phyloP scores from a whole-genome alignment of 441 rosid species.

The Caryocar brasiliense region DNA sequence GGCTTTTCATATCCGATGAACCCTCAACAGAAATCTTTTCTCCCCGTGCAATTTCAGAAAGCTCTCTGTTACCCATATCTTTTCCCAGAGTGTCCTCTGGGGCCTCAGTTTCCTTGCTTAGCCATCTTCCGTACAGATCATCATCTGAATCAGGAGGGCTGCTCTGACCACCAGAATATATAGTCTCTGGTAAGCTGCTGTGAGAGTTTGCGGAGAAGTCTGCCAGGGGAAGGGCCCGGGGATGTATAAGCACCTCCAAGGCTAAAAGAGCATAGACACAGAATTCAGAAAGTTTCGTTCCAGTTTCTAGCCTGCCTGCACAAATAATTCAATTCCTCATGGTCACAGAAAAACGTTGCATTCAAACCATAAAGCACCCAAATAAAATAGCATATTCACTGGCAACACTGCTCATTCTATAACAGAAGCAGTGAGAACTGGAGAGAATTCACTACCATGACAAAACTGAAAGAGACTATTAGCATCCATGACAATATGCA shows the following conservation, averaged over 20 bases:
- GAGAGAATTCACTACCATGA: too few species aligned
- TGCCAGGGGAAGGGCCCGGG: conserved; percentile 54
- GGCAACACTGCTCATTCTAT: too few species aligned
- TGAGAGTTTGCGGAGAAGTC: conserved; percentile 25
- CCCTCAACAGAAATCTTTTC: too few species aligned
- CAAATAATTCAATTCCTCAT: not conserved
- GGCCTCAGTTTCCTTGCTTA: conserved; percentile 17
- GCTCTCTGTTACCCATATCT: conserved; percentile 6
- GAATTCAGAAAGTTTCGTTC: conserved; percentile 42
- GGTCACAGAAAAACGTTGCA: not conserved
- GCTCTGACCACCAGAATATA: conserved; percentile 19
- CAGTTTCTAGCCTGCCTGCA: conserved; percentile 57
- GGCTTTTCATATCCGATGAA: conserved; percentile 13
- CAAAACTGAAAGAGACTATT: too few species aligned
- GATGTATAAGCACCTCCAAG: conserved; percentile 80
- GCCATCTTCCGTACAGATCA: conserved; percentile 35
- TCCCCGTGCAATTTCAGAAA: conserved; percentile 16
- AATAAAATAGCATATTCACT: not conserved
- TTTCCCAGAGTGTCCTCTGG: conserved; percentile 13
- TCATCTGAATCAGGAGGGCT: conserved; percentile 24
- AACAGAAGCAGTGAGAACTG: too few species aligned
- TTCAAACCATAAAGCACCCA: not conserved
- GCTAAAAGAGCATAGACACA: conserved; percentile 65
- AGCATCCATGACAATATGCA: too few species aligned
- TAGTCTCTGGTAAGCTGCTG: conserved; percentile 13